These are phyloP conservation scores for Sphenostylis stenocarpa DNA, from an alignment of 306 rosid species.

Conservation along the genomic window DNA sequence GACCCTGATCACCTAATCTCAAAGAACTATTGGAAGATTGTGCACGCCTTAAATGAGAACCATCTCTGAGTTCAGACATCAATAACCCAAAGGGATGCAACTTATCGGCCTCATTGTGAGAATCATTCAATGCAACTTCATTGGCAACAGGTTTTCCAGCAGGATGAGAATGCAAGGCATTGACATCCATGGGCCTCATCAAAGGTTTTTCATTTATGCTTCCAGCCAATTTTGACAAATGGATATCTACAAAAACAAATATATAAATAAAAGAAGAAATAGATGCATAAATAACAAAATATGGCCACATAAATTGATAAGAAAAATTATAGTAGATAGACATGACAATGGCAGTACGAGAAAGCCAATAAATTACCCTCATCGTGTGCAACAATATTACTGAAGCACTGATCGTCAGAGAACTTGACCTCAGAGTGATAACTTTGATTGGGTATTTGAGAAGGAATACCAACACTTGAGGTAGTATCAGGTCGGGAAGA, in stretches of 20 bases:
- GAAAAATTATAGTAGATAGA: conserved; percentile 15
- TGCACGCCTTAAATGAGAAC: conserved; percentile 53
- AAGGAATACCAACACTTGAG: conserved; percentile 34
- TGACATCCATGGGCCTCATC: conserved; percentile 41
- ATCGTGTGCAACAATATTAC: conserved; percentile 42
- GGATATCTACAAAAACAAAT: conserved; percentile 41
- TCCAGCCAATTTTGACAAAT: conserved; percentile 47
- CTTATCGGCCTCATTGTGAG: conserved; percentile 53
- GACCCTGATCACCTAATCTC: conserved; percentile 56
- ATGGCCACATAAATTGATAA: not conserved
- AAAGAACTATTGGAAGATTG: conserved; percentile 53
- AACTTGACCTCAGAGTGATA: conserved; percentile 46
- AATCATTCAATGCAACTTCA: conserved; percentile 42
- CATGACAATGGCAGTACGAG: not conserved
- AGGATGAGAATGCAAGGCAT: conserved; percentile 38
- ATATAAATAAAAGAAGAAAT: conserved; percentile 7
- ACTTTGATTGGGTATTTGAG: conserved; percentile 38
- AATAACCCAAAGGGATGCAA: conserved; percentile 71
- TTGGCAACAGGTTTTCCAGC: conserved; percentile 36
- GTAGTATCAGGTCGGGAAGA: conserved; percentile 46
- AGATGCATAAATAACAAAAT: not conserved
- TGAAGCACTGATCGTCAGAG: conserved; percentile 43
- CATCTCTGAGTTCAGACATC: conserved; percentile 67
- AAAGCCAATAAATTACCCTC: conserved; percentile 48
- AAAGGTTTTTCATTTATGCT: conserved; percentile 42